Evolutionary conservation across 768 basidiomycete species (phyloP).

Genomic region (Antrodiella citrinella): DNA sequence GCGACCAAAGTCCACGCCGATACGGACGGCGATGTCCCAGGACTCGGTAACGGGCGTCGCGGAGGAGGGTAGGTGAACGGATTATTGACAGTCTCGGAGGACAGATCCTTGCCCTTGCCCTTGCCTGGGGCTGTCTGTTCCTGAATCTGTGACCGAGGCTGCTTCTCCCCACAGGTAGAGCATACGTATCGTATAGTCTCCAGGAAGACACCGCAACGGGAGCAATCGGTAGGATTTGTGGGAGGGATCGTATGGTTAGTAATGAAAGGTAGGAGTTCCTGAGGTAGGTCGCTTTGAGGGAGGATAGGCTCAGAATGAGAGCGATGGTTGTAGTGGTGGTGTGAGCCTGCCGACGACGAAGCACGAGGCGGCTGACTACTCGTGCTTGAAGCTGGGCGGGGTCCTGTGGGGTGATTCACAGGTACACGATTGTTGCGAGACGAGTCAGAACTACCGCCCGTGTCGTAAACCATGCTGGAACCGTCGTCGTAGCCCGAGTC

Average conservation of each 20-base stretch:
- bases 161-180: constrained; percentile 76
- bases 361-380: constrained; percentile 1
- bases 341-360: constrained; percentile 13
- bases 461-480: constrained; percentile 18
- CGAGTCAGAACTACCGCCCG: constrained; percentile 21
- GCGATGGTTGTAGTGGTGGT: constrained; percentile 7
- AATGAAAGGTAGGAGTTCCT: constrained; percentile 39
- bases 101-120: constrained; percentile 41
- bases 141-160: constrained; percentile 25
- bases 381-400: not conserved
- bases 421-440: not conserved
- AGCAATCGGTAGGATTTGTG: constrained; percentile 70
- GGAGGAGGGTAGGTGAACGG: constrained; percentile 10
- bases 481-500: constrained; percentile 50
- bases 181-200: constrained; percentile 89
- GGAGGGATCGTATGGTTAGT: constrained; percentile 44
- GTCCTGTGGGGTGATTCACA: not conserved
- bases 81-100: constrained; percentile 14
- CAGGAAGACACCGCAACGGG: constrained; percentile 65
- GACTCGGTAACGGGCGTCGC: constrained; percentile 2
- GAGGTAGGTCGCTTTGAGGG: constrained; percentile 30
- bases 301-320: constrained; percentile 13
- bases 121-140: constrained; percentile 24
- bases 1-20: constrained; percentile 19
- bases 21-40: constrained; percentile 13